Evolutionary conservation across 345 rosid genomes (phyloP).

Genomic region (Punica granatum): DNA sequence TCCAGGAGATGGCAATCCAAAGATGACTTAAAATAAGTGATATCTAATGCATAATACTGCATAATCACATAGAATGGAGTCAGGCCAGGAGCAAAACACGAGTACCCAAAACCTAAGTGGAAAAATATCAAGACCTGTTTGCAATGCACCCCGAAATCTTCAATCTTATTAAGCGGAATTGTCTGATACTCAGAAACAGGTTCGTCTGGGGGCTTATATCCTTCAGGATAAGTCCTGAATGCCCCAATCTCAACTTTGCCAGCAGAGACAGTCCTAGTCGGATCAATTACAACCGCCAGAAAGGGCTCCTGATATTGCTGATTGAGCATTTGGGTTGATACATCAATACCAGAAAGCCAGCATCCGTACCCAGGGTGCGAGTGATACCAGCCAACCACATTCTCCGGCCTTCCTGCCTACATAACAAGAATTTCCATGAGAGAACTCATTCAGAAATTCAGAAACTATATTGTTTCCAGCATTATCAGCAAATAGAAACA

Average conservation of each 20-base stretch:
- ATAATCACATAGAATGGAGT: conserved; percentile 10
- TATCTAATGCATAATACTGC: conserved; percentile 92
- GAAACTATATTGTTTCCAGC: neutral
- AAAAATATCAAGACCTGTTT: conserved; percentile 80
- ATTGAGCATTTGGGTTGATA: conserved; percentile 95
- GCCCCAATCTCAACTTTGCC: conserved; percentile 99
- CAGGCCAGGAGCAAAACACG: neutral
- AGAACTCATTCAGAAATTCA: too few species aligned
- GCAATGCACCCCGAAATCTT: conserved; percentile 93
- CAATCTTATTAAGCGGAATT: conserved; percentile 88
- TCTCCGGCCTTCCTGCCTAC: conserved; percentile 95
- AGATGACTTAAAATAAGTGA: conserved; percentile 93
- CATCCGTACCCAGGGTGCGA: conserved; percentile 99
- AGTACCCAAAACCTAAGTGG: neutral
- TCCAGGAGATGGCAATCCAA: conserved; percentile 96
- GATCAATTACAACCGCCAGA: conserved; percentile 95
- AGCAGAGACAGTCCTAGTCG: conserved; percentile 98
- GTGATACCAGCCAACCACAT: conserved; percentile 90
- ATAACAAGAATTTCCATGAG: conserved; percentile 1
- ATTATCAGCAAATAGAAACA: neutral
- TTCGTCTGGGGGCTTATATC: conserved; percentile 74
- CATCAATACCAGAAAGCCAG: conserved; percentile 99
- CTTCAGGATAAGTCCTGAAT: conserved; percentile 94
- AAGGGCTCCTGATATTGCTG: conserved; percentile 97
- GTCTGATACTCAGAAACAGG: conserved; percentile 92